Percentiles rank a stretch among this genome's conserved stretches.
These are phyloP conservation scores for Erodium moschatum DNA, from an alignment of 441 rosid species.

Conservation along the genomic window DNA sequence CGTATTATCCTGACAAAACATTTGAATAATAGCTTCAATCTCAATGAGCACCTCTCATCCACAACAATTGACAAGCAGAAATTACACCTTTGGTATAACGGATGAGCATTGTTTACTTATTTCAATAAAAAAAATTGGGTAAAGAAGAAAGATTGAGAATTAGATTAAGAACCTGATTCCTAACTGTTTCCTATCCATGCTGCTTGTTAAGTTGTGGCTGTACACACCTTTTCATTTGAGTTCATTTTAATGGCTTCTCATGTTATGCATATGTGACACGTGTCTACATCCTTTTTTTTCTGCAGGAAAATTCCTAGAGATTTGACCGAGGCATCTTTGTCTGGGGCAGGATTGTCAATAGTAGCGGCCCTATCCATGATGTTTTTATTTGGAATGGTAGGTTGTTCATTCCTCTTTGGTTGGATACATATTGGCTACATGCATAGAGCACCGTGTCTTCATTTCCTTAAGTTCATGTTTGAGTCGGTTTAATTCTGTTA, in stretches of 20 bases:
- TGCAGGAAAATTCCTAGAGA: conserved; percentile 98
- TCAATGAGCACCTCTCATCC: background rate
- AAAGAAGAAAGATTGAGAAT: background rate
- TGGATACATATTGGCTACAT: background rate
- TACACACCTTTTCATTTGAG: background rate
- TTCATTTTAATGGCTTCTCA: background rate
- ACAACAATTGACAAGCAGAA: too few relatives aligned
- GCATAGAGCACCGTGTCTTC: background rate
- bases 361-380: conserved; percentile 75
- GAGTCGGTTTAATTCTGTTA: background rate
- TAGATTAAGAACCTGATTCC: background rate
- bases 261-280: background rate
- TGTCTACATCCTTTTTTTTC: background rate
- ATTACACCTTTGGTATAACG: too few relatives aligned
- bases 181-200: background rate
- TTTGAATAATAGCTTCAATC: background rate
- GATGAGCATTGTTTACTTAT: background rate
- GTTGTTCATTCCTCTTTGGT: conserved; percentile 2
- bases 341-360: conserved; percentile 93
- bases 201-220: background rate
- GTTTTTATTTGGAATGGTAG: conserved; percentile 96
- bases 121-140: background rate
- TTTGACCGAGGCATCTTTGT: conserved; percentile 92
- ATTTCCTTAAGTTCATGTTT: background rate
- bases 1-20: background rate